A percentile compares a stretch with the other conserved stretches of the same genome.
Evolutionary conservation across 164 flowering plant species (phyloP).

Genomic region (Kingdonia uniflora): DNA sequence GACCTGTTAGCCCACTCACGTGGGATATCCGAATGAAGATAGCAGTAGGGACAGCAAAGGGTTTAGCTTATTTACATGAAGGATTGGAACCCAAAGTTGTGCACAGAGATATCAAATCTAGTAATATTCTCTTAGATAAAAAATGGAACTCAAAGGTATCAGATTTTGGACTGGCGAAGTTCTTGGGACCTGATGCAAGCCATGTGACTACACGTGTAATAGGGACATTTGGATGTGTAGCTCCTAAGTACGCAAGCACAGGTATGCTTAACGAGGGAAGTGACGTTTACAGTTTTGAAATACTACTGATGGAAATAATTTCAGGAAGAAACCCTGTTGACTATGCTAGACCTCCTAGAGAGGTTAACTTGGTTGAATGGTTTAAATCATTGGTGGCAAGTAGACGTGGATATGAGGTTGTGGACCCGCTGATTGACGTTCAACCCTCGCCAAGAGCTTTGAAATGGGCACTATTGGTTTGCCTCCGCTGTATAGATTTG

Average conservation of each 20-base stretch:
- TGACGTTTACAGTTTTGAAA: conserved; percentile 50
- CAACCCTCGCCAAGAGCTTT: not conserved
- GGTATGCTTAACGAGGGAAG: conserved; percentile 51
- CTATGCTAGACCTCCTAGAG: conserved; percentile 19
- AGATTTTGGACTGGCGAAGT: conserved; percentile 85
- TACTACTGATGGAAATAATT: conserved; percentile 61
- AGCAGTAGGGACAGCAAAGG: conserved; percentile 2
- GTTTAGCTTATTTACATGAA: conserved; percentile 2
- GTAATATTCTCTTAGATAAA: conserved; percentile 72
- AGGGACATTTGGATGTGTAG: conserved; percentile 75
- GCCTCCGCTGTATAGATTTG: conserved; percentile 4
- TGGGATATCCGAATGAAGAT: conserved; percentile 5
- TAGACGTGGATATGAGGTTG: conserved; percentile 3
- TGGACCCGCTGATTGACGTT: not conserved
- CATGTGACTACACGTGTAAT: conserved; percentile 80
- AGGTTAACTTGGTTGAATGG: conserved; percentile 5
- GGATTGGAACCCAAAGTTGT: conserved; percentile 1
- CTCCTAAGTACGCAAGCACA: conserved; percentile 49
- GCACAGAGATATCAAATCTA: conserved; percentile 63
- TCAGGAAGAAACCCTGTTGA: conserved; percentile 50
- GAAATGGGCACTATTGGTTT: conserved; percentile 2
- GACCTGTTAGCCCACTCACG: not conserved
- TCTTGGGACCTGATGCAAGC: conserved; percentile 61
- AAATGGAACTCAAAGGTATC: conserved; percentile 76
- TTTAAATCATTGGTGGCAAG: conserved; percentile 1